Percentiles rank a stretch among this genome's conserved stretches.
These are phyloP conservation scores for Chaetomiaceae sp. DNA, from an alignment of 2,329 filamentous ascomycete species.

Conservation along the genomic window DNA sequence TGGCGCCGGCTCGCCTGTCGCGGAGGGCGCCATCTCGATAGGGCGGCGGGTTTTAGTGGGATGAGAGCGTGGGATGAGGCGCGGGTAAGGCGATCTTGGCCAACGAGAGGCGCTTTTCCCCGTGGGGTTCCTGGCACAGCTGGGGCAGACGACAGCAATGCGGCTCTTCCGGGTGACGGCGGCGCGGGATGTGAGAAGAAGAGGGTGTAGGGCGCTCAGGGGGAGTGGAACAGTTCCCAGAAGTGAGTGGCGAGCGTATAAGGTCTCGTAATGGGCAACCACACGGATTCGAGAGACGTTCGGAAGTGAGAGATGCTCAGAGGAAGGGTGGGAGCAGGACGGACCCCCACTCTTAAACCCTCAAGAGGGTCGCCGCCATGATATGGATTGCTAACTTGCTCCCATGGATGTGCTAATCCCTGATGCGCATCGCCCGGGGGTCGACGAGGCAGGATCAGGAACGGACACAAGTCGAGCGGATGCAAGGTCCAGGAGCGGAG, in stretches of 20 bases:
- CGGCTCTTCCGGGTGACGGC: conserved; percentile 17
- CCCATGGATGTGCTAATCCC: conserved; percentile 22
- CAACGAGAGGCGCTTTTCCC: conserved; percentile 20
- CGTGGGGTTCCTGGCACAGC: conserved; percentile 22
- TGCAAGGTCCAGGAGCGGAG: conserved; percentile 20
- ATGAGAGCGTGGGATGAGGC: conserved; percentile 29
- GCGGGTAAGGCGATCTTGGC: conserved; percentile 25
- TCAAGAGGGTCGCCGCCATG: conserved; percentile 23
- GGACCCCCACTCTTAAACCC: conserved; percentile 25
- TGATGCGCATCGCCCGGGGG: conserved; percentile 19
- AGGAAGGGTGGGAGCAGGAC: conserved; percentile 14
- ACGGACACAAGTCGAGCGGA: conserved; percentile 16
- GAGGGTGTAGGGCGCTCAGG: conserved; percentile 5
- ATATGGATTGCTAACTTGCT: conserved; percentile 24
- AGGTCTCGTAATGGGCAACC: not conserved
- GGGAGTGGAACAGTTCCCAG: not conserved
- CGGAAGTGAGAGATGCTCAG: conserved; percentile 12
- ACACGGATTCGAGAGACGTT: not conserved
- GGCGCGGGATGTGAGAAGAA: conserved; percentile 17
- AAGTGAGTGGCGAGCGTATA: conserved; percentile 9
- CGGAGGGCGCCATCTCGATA: conserved; percentile 47
- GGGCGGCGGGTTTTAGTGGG: conserved; percentile 33
- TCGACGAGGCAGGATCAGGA: conserved; percentile 1
- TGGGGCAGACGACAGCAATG: conserved; percentile 5
- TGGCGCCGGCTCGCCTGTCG: conserved; percentile 41